phyloP scores from a whole-genome alignment of 2,329 filamentous ascomycete genomes.

The Sarocladium strictum region DNA sequence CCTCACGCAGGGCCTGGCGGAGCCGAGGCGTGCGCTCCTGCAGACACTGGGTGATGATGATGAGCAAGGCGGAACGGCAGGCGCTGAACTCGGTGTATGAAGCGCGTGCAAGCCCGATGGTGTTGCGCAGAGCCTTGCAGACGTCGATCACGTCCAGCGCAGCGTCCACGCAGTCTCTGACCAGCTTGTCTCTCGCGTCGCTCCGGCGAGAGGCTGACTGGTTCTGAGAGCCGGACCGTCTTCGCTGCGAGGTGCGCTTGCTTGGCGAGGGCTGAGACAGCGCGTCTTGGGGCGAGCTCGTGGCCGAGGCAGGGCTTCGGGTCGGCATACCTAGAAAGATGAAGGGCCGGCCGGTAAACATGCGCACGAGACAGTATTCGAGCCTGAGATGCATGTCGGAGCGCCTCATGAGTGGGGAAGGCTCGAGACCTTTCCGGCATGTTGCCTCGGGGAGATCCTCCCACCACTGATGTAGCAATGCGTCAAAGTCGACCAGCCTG shows the following conservation, averaged over 20 bases:
- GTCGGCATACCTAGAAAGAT: slow-evolving; percentile 30
- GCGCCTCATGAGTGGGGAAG: slow-evolving; percentile 26
- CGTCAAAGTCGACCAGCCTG: slow-evolving; percentile 28
- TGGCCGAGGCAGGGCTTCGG: background rate
- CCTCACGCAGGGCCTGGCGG: slow-evolving; percentile 39
- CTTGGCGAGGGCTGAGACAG: slow-evolving; percentile 21
- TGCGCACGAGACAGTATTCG: slow-evolving; percentile 46
- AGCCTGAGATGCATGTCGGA: slow-evolving; percentile 45
- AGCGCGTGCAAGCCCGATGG: slow-evolving; percentile 46
- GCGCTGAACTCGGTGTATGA: slow-evolving; percentile 52
- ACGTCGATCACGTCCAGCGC: slow-evolving; percentile 44
- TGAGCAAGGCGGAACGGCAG: slow-evolving; percentile 46
- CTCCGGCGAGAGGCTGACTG: background rate
- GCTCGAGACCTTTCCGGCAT: slow-evolving; percentile 31
- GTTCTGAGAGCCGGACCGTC: background rate
- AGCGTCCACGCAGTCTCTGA: slow-evolving; percentile 46
- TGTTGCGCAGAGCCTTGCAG: slow-evolving; percentile 41
- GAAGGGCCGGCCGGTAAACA: slow-evolving; percentile 49
- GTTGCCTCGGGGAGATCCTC: slow-evolving; percentile 26
- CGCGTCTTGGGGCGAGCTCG: slow-evolving; percentile 19
- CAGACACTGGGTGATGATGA: slow-evolving; percentile 35
- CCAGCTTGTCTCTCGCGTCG: slow-evolving; percentile 24
- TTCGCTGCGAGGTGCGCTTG: slow-evolving; percentile 11
- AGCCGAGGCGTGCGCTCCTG: slow-evolving; percentile 32
- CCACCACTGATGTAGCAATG: slow-evolving; percentile 33